Evolutionary conservation across 768 basidiomycete genomes (phyloP), one percentile per base, ranked within the genome.

Genomic region (Tylopilus rubrobrunneus): DNA sequence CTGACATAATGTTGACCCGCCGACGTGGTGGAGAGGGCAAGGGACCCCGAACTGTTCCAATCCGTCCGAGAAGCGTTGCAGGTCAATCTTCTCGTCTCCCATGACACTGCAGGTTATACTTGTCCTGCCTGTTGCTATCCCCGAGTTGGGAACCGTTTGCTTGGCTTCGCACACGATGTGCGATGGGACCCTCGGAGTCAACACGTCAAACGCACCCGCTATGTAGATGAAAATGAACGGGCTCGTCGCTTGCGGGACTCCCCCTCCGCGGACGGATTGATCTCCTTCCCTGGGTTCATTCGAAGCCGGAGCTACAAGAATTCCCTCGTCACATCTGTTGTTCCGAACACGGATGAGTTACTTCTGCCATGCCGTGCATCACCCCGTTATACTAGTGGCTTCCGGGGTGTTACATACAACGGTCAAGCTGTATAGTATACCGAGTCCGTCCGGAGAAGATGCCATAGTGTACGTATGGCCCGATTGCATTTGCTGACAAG

Each of bases 181-280:
- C 52, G 40, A 53, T 27, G 37, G 19, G 21, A 34, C 55, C 45
- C 51, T 65, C 52, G 56, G 49, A 63, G 37, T 47, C 25, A 23
- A 41, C 61, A 21, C 49, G 53, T 50, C 56, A 56, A 47, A 56
- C 55, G 8, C 40, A 28, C 28, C 40, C 39, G 43, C 47, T 29
- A 8, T 29, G 29, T 10, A 42, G 45, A 50, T 63, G 31, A n/a
- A 56, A 37, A 47, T 55, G 33, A 52, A 14, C 42, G 40, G 42
- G 10, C 56, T 27, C 8, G n/a, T 40, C 14, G 47, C 29, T 34
- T 28, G 50, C 55, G 59, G 52, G 45, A 48, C 48, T 50, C 64
- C 56, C 53, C 53, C 52, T 65, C 63, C 60, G 63, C 63, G 63
- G 56, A 62, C 58, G 61, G 64, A n/a, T 49, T 59, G 55, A 60